A percentile compares a stretch with the other conserved stretches of the same genome.
These are phyloP conservation scores for Penicillium canariense DNA, from an alignment of 495 filamentous ascomycete species.

Conservation along the genomic window DNA sequence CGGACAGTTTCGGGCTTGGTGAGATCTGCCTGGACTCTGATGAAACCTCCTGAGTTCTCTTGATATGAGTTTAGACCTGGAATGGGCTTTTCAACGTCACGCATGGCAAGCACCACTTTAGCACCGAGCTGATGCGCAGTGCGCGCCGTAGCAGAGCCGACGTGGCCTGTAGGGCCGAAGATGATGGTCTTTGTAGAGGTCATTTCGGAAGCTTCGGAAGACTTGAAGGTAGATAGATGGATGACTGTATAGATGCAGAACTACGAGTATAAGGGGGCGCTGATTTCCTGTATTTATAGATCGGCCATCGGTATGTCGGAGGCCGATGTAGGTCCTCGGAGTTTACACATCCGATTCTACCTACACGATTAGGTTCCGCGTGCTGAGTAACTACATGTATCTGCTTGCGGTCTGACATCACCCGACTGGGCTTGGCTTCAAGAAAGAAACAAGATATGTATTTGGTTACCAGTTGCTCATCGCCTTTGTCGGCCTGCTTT, in stretches of 20 bases:
- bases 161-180: slow-evolving; percentile 29
- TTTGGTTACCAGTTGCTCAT: background rate
- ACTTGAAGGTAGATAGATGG: background rate
- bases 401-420: too few species aligned
- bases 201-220: background rate
- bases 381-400: too few species aligned
- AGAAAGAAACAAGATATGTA: too few species aligned
- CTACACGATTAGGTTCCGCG: too few species aligned
- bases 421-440: too few species aligned
- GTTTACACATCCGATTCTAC: background rate
- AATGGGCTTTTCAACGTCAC: slow-evolving; percentile 18
- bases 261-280: too few species aligned
- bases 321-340: background rate
- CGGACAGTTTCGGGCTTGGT: slow-evolving; percentile 23
- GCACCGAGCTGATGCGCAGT: slow-evolving; percentile 33
- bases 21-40: slow-evolving; percentile 31
- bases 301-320: background rate
- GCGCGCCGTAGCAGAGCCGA: slow-evolving; percentile 41
- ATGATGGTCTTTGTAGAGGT: slow-evolving; percentile 11
- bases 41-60: slow-evolving; percentile 7
- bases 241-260: too few species aligned
- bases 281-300: background rate
- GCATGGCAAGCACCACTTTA: slow-evolving; percentile 3
- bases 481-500: background rate
- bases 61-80: slow-evolving; percentile 10